Conservation (phyloP, 129 eudicot genomes). For the Escallonia herrerae region DNA sequence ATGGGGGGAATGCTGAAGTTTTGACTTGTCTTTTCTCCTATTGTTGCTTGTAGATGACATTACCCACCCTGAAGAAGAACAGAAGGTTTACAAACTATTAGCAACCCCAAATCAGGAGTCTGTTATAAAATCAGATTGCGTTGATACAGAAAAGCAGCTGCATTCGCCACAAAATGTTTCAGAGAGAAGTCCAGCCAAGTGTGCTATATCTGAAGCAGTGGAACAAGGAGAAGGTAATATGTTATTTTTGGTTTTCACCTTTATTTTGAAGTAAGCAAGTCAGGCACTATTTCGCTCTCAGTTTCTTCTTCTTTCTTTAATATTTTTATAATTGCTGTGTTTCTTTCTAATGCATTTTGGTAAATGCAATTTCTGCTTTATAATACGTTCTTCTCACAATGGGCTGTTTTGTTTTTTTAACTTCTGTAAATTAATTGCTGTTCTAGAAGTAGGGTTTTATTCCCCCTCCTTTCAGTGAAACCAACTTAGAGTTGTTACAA, state of each 20-base stretch:
- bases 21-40: constrained; percentile 10
- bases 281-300: background rate
- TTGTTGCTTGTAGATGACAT: constrained; percentile 67
- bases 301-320: background rate
- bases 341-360: no score
- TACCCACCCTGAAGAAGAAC: constrained; percentile 51
- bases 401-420: no score
- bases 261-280: background rate
- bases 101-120: constrained; percentile 18
- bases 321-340: no score
- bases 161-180: constrained; percentile 8
- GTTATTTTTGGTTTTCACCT: background rate
- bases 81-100: constrained; percentile 9
- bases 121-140: constrained; percentile 24
- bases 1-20: constrained; percentile 14
- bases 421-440: no score
- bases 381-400: no score
- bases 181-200: constrained; percentile 16
- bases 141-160: constrained; percentile 22
- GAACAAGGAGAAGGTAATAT: constrained; percentile 32
- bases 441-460: no score
- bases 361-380: no score
- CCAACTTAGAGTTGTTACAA: no score
- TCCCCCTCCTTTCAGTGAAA: no score
- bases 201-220: constrained; percentile 11